A percentile compares a stretch with the other conserved stretches of the same genome.
These are phyloP conservation scores for Solanum virginianum DNA, from an alignment of 257 asterid genomes.

Conservation along the genomic window DNA sequence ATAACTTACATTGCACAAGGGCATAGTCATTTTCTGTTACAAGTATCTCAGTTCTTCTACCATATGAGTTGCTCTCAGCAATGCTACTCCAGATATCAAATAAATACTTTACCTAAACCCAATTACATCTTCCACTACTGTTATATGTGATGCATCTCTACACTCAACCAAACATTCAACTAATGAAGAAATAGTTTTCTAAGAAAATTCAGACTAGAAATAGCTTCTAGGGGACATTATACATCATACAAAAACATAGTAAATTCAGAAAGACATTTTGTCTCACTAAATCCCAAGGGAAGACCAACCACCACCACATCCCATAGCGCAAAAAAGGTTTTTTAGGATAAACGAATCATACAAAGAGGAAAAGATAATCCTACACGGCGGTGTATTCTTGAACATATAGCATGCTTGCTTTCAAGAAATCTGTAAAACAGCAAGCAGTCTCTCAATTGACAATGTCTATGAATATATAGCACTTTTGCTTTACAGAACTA, in stretches of 20 bases:
- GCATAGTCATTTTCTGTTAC: background rate
- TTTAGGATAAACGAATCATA: background rate
- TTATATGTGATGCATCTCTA: background rate
- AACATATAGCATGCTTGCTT: background rate
- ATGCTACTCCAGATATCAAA: background rate
- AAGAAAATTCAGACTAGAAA: background rate
- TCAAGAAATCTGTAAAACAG: background rate
- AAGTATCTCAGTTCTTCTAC: background rate
- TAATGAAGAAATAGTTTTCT: background rate
- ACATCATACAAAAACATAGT: background rate
- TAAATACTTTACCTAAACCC: background rate
- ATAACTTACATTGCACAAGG: background rate
- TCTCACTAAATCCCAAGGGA: background rate
- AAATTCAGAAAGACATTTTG: background rate
- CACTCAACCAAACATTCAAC: background rate
- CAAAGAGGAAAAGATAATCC: background rate
- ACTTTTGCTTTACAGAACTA: background rate
- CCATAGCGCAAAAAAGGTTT: background rate
- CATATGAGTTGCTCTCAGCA: background rate
- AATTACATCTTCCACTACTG: background rate
- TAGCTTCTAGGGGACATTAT: background rate
- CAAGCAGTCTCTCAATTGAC: background rate
- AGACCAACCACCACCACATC: background rate
- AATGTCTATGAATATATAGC: background rate
- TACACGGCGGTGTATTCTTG: background rate